Evolutionary conservation across 2,329 filamentous ascomycete genomes (phyloP), one percentile per base, ranked within the genome.

Genomic region (Metarhizium guizhouense): DNA sequence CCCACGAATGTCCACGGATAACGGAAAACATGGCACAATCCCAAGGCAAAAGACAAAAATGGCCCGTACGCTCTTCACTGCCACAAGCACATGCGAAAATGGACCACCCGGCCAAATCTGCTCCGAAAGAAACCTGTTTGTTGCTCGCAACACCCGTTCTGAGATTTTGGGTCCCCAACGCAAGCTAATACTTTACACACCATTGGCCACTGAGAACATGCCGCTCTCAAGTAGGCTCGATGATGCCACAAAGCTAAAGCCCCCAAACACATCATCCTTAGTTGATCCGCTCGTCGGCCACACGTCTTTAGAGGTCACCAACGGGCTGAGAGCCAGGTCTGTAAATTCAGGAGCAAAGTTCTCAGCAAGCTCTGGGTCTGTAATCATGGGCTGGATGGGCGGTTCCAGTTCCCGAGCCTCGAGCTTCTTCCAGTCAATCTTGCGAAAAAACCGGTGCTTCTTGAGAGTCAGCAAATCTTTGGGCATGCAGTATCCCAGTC

Each of bases 261-360:
- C 83, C 30, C 82, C 80, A 68, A 86, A 85, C 6, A 76, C 75
- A 54, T 83, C 79, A 54, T 84, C 80, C 63, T 78, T 77, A 55
- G 55, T 54, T 30, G 70, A 69, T 53, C 64, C 67, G 32, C 64
- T 62, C n/a, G 64, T 61, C 13, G 67, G 67, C 73, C 74, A 76
- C 6, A 69, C 66, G 43, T 79, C 73, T 61, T 65, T 72, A 59
- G 65, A 71, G 11, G 73, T 72, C 54, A 85, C 67, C 1, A 88
- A 78, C 6, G 91, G 90, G 68, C 88, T 95, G 54, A 97, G 77
- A 3, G 89, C 82, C 59, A 96, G 72, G 55, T 88, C 85, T 0
- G 93, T 99, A 69, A 99, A 99, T 68, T 96, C 91, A n/a, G 79
- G 77, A 0, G 88, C 83, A 72, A 99, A 99, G 73, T 99, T 99